A percentile compares a stretch with the other conserved stretches of the same genome.
Conservation (phyloP, 306 rosid species). For the Potentilla sterilis region DNA sequence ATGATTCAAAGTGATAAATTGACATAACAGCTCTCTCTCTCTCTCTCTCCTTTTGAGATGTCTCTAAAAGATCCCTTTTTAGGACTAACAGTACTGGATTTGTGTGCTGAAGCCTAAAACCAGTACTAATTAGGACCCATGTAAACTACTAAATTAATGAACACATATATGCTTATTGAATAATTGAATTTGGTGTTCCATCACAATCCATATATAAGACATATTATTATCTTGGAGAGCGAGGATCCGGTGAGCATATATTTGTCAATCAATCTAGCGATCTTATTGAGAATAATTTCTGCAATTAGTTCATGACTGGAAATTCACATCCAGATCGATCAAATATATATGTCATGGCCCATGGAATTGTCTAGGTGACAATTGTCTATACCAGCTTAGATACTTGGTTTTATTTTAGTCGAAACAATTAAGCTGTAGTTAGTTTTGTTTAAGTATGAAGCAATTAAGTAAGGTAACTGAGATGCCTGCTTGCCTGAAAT, state of each 20-base stretch:
- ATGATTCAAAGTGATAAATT: conserved; percentile 44
- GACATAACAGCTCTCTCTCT: conserved; percentile 58
- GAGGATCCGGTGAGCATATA: background rate
- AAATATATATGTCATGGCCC: background rate
- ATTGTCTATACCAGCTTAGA: background rate
- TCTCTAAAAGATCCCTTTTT: conserved; percentile 56
- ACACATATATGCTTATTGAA: background rate
- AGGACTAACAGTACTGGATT: conserved; percentile 6
- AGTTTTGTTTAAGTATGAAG: background rate
- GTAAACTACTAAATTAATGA: background rate
- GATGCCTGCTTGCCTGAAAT: conserved; percentile 23
- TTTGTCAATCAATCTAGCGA: background rate
- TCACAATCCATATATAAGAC: conserved; percentile 7
- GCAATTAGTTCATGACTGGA: background rate
- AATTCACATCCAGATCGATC: background rate
- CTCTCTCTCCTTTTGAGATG: conserved; percentile 40
- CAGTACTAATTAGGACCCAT: background rate
- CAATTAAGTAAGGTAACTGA: background rate
- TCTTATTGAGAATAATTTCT: background rate
- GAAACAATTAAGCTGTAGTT: background rate
- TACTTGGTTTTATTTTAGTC: background rate
- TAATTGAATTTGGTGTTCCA: conserved; percentile 12
- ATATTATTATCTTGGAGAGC: background rate
- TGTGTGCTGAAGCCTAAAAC: conserved; percentile 18
- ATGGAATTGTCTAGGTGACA: background rate